Evolutionary conservation across 305 asterid genomes (phyloP).

Genomic region (Fraxinus velutina): DNA sequence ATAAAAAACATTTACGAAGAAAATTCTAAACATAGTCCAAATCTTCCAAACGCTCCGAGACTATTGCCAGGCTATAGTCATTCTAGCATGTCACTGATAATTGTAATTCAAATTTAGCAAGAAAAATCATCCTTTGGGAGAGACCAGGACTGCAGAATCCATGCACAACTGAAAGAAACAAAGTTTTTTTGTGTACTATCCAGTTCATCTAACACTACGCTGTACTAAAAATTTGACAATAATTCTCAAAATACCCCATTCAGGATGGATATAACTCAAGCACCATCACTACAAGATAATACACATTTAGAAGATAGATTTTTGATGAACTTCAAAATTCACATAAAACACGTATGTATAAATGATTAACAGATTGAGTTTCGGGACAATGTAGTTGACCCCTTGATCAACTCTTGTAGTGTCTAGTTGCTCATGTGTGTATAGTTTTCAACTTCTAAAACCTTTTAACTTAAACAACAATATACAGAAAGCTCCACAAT

Average conservation of each 20-base stretch:
- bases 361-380: neutral
- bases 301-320: neutral
- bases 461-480: slow-evolving; percentile 20
- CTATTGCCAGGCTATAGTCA: neutral
- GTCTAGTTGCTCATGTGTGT: neutral
- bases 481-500: slow-evolving; percentile 10
- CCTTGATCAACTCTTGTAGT: slow-evolving; percentile 8
- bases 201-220: neutral
- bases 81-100: neutral
- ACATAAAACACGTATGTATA: slow-evolving; percentile 11
- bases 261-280: neutral
- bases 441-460: slow-evolving; percentile 2
- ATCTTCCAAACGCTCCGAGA: neutral
- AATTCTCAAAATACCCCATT: neutral
- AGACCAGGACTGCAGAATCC: neutral
- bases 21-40: neutral
- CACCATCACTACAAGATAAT: neutral
- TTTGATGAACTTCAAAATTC: slow-evolving; percentile 6
- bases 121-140: neutral
- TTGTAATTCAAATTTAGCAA: neutral
- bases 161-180: neutral
- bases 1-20: neutral
- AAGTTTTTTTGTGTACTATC: neutral
- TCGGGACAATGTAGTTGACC: neutral
- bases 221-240: neutral